Base-by-base conservation (phyloP, 1,284 basidiomycete species). In the Neonothopanus nambi region DNA sequence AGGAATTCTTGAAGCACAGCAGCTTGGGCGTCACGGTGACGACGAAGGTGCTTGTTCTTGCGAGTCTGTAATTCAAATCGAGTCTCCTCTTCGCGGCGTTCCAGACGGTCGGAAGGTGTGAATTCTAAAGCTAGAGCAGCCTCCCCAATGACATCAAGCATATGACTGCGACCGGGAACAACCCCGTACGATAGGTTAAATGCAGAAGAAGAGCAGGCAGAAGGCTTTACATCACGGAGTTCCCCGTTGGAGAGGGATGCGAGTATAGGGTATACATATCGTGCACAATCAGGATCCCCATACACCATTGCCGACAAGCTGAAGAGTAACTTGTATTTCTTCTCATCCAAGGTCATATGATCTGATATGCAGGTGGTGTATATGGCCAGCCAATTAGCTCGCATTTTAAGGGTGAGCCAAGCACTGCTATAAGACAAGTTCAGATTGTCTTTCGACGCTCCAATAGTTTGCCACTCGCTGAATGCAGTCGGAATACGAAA, bases 281-380 rank as follows among this genome's bases (percentile, higher is more conserved):
- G 18, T 51, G 7, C 9, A 26, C 20, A n/a, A 1, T 37, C 37
- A 17, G 48, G 18, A 13, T 40, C 17, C 3, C 35, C n/a, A 35
- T 49, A 57, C 15, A 18, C 41, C 45, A 53, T 49, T 20, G 51
- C 46, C 12, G 45, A 37, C 15, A 57, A 24, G 9, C 38, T 46
- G 36, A 57, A 57, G 8, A 49, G 17, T n/a, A n/a, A n/a, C n/a
- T n/a, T n/a, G 20, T 49, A 45, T 13, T 30, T 49, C 35, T 3
- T 35, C 11, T 21, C 41, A 4, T 45, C 13, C 13, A 21, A 20
- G n/a, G 33, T 13, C 17, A 26, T 39, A 52, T 54, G 42, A 26
- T 54, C 23, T n/a, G n/a, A n/a, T n/a, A n/a, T n/a, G n/a, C n/a
- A n/a, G n/a, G n/a, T n/a, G n/a, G n/a, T n/a, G 21, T 39, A 54